Percentiles rank a stretch among this genome's conserved stretches.
Evolutionary conservation across 2,329 filamentous ascomycete genomes (phyloP).

Genomic region (Clonostachys byssicola): DNA sequence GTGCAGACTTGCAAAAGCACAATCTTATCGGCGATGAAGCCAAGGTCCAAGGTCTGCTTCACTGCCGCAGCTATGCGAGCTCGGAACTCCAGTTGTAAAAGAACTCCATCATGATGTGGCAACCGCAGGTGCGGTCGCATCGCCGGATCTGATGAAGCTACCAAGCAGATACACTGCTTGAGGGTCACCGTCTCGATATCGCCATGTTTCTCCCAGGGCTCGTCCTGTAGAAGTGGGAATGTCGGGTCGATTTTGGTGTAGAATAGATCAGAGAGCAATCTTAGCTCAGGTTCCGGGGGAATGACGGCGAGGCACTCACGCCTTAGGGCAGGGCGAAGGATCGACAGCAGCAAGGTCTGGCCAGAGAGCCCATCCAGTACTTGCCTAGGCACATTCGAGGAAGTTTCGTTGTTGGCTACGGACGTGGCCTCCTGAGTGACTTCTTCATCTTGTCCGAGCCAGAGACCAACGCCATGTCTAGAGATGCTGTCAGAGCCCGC

Average conservation of each 20-base stretch:
- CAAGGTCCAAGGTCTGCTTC: slow-evolving; percentile 7
- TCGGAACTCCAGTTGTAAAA: slow-evolving; percentile 8
- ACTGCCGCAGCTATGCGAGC: slow-evolving; percentile 6
- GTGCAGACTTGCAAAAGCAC: slow-evolving; percentile 7
- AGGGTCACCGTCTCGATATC: slow-evolving; percentile 8
- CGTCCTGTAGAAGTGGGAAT: slow-evolving; percentile 10
- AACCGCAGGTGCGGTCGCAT: slow-evolving; percentile 9
- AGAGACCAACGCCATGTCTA: slow-evolving; percentile 9
- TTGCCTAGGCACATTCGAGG: slow-evolving; percentile 3
- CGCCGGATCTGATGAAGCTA: slow-evolving; percentile 10
- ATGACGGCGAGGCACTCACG: slow-evolving; percentile 7
- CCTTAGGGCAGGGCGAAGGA: slow-evolving; percentile 7
- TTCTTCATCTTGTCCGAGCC: slow-evolving; percentile 7
- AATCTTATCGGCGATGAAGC: slow-evolving; percentile 8
- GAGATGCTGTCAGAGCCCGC: slow-evolving; percentile 4
- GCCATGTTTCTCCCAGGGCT: slow-evolving; percentile 9
- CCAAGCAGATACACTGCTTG: slow-evolving; percentile 12
- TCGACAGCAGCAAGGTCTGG: slow-evolving; percentile 5
- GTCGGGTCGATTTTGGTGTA: slow-evolving; percentile 13
- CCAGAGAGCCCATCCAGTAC: slow-evolving; percentile 5
- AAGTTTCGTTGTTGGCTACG: not conserved
- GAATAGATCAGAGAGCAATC: slow-evolving; percentile 6
- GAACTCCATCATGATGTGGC: slow-evolving; percentile 2
- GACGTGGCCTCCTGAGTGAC: not conserved
- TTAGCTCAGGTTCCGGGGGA: slow-evolving; percentile 6